Base-by-base conservation (phyloP, 176 grass and related monocot species). In the Phoenix roebelenii region DNA sequence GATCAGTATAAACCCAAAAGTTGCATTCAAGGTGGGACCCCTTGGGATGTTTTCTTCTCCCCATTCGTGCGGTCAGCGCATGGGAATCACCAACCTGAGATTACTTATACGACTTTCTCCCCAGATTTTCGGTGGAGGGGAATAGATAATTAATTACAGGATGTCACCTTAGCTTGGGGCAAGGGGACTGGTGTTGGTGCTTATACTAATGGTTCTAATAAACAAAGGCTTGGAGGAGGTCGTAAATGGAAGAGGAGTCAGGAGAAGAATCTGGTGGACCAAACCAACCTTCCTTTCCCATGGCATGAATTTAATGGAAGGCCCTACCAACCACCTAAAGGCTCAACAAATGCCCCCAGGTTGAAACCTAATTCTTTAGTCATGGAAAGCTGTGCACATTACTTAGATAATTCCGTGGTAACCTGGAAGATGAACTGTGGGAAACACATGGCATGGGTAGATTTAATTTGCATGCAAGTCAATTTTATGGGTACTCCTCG, bases 31-130 rank as follows among this genome's bases (percentile, higher is more conserved):
- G 35, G 35, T 44, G 35, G 35, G 35, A 44, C 35, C 35, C 32
- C 35, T 10, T 44, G 35, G 7, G 35, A 9, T 44, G 35, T 44
- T 44, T 44, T 14, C 10, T 44, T 44, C 35, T 71, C 59, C 82
- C 77, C 86, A 87, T 76, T 87, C 86, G 91, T 95, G 86, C 68
- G 86, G 89, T 89, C 90, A 86, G 79, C 90, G 86, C 86, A 90
- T 87, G 69, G 91, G 79, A 87, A 87, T 87, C 83, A 87, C 57
- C 75, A 87, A 81, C 77, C 52, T 14, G 24, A 74, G 54, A 24
- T 60, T 58, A 26, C 55, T 69, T 55, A 72, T 72, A 74, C 77
- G 78, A 77, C 73, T 73, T 71, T 60, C 66, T 55, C 70, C 59
- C 77, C 86, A 77, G 74, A 90, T 74, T 82, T 90, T 77, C 77